Evolutionary conservation across 768 basidiomycete species (phyloP), one percentile per base, ranked within the genome.

Genomic region (Collybia sordida): DNA sequence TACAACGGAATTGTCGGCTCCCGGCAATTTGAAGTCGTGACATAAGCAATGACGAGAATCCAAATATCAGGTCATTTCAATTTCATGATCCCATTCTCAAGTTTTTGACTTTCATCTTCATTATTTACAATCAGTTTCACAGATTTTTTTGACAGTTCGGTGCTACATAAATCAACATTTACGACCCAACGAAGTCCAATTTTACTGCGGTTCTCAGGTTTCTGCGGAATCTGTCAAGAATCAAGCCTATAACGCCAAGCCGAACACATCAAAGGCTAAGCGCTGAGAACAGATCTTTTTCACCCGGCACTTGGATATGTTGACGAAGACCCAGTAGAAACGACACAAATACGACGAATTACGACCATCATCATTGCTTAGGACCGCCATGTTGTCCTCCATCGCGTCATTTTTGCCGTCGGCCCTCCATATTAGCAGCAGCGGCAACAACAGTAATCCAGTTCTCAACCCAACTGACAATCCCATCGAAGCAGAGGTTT

Each of bases 391-490:
- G 60, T 57, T 62, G 42, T 55, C 58, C 28, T 56, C 60, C 4
- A 37, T 62, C 19, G 42, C 45, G 12, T 62, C 60, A 23, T 58
- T 62, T 14, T 43, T 62, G 38, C 60, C 60, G 0, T 62, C 60
- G 37, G 31, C 55, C 25, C 56, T 53, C 25, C 52, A 56, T 23
- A 23, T 37, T 9, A 51, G 35, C 14, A 51, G 42, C 42, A 51
- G 44, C 45, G 47, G 37, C n/a, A 53, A 27, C 34, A 22, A 41
- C 45, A 28, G 23, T 12, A 40, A 27, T 14, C 42, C 57, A 11
- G 37, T 47, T 19, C 51, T 49, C 22, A 45, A 52, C 5, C 56
- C 60, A 11, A 44, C 46, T 6, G 50, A 55, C 38, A 54, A 48
- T 23, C 45, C 50, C 18, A 52, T 56, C 19, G 56, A 59, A 25